Evolutionary conservation across 1,139 yeast species (phyloP).

Genomic region (Magnusiomyces ingens): DNA sequence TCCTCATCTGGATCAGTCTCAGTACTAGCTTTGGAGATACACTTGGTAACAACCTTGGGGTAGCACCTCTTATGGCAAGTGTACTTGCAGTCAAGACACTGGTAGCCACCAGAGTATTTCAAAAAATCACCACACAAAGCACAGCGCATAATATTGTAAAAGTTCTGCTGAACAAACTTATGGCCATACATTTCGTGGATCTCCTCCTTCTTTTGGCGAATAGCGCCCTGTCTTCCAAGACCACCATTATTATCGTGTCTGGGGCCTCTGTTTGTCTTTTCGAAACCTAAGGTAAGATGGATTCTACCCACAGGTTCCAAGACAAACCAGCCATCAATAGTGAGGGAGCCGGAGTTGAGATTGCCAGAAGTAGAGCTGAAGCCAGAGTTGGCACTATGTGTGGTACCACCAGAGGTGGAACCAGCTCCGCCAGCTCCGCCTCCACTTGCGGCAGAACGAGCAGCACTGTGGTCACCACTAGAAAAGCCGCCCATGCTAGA

Average conservation of each 20-base stretch:
- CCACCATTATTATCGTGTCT: conserved; percentile 54
- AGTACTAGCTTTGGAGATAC: conserved; percentile 85
- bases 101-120: conserved; percentile 81
- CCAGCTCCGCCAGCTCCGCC: not conserved
- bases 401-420: not conserved
- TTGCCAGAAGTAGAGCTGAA: conserved; percentile 4
- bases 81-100: conserved; percentile 92
- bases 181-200: conserved; percentile 95
- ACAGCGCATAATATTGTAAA: conserved; percentile 94
- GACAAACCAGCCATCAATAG: conserved; percentile 77
- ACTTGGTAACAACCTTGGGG: conserved; percentile 88
- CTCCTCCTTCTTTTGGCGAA: conserved; percentile 90
- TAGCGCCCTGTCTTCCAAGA: conserved; percentile 97
- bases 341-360: conserved; percentile 15
- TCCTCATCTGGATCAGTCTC: conserved; percentile 83
- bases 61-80: conserved; percentile 94
- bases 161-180: conserved; percentile 91
- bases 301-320: conserved; percentile 94
- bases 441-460: not conserved
- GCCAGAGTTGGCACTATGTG: not conserved
- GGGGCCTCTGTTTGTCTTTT: conserved; percentile 50
- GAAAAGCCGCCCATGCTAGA: conserved; percentile 12
- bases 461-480: conserved; percentile 7
- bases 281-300: conserved; percentile 68
- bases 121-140: conserved; percentile 94